A percentile compares a stretch with the other conserved stretches of the same genome.
These are phyloP conservation scores for Yamadazyma sp. DNA, from an alignment of 805 yeast genomes.

Conservation along the genomic window DNA sequence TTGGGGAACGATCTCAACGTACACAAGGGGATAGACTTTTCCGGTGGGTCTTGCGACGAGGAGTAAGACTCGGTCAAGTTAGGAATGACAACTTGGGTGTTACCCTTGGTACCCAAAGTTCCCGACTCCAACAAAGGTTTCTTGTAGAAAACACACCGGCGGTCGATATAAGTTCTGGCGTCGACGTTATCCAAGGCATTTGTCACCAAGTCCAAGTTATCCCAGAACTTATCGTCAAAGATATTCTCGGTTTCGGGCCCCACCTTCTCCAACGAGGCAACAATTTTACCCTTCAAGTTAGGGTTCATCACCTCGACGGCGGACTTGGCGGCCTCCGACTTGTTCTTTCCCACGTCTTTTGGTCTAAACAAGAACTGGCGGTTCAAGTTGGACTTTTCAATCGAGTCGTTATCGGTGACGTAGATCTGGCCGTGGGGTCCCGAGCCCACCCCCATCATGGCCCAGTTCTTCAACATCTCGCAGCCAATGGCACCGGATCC, in stretches of 20 bases:
- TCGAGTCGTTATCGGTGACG: conserved; percentile 91
- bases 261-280: conserved; percentile 78
- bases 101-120: conserved; percentile 97
- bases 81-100: conserved; percentile 95
- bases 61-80: conserved; percentile 93
- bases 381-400: conserved; percentile 93
- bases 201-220: conserved; percentile 79
- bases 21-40: conserved; percentile 94
- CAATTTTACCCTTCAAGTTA: conserved; percentile 73
- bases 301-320: conserved; percentile 89
- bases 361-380: conserved; percentile 96
- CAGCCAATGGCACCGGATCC: conserved; percentile 99
- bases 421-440: conserved; percentile 84
- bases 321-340: conserved; percentile 84
- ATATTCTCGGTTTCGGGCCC: conserved; percentile 90
- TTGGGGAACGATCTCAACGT: conserved; percentile 97
- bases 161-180: conserved; percentile 96
- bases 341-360: conserved; percentile 87
- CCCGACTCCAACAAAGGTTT: conserved; percentile 95
- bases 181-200: conserved; percentile 97
- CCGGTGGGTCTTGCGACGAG: conserved; percentile 97
- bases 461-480: conserved; percentile 98
- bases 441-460: conserved; percentile 90
- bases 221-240: conserved; percentile 87
- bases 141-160: conserved; percentile 90